A percentile compares a stretch with the other conserved stretches of the same genome.
phyloP scores from a whole-genome alignment of 441 rosid species.

The Brassica hybrid region DNA sequence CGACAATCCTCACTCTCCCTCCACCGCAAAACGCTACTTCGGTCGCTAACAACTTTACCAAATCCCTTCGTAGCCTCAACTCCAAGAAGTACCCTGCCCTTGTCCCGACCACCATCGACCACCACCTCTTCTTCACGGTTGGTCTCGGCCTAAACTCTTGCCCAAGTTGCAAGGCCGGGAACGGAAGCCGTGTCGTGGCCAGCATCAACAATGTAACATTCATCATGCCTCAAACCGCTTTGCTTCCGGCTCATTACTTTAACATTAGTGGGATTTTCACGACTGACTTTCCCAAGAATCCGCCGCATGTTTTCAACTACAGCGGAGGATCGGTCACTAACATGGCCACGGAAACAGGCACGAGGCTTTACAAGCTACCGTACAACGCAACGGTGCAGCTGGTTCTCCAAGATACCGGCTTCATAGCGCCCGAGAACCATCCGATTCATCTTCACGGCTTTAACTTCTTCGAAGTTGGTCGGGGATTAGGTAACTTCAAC shows the following conservation, averaged over 20 bases:
- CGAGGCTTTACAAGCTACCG: constrained; percentile 63
- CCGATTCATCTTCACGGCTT: constrained; percentile 91
- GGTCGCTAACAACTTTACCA: constrained; percentile 55
- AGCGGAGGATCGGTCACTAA: constrained; percentile 65
- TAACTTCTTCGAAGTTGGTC: constrained; percentile 79
- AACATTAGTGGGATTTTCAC: constrained; percentile 80
- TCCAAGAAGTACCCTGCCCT: constrained; percentile 70
- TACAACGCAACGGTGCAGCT: constrained; percentile 82
- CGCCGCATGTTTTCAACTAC: constrained; percentile 66
- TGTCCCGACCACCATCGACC: constrained; percentile 71
- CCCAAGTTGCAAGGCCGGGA: constrained; percentile 69
- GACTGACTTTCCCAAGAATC: constrained; percentile 73
- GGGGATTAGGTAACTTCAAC: constrained; percentile 76
- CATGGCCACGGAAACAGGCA: constrained; percentile 62
- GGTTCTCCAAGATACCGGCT: constrained; percentile 83
- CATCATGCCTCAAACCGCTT: constrained; percentile 75
- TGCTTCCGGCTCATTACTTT: constrained; percentile 84
- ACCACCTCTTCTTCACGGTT: constrained; percentile 65
- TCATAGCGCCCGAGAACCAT: constrained; percentile 78
- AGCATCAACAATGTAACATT: constrained; percentile 83
- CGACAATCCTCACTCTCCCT: constrained; percentile 51
- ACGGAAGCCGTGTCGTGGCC: constrained; percentile 76
- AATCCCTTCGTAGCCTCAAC: constrained; percentile 78
- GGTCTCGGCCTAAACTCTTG: constrained; percentile 80
- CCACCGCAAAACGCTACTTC: constrained; percentile 84